These are phyloP conservation scores for Collybia mongolica DNA, from an alignment of 768 basidiomycete species.

Conservation along the genomic window DNA sequence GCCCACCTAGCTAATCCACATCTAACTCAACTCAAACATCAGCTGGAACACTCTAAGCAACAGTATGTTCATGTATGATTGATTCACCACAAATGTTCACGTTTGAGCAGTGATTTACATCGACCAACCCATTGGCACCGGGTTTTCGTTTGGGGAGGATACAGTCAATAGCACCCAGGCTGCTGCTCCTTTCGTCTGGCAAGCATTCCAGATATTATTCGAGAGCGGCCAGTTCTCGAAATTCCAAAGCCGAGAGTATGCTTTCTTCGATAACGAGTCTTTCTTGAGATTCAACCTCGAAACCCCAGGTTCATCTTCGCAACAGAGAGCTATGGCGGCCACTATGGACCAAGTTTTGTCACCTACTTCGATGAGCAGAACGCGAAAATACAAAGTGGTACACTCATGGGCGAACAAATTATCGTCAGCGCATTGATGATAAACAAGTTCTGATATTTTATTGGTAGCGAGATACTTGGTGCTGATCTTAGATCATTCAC, in stretches of 20 bases:
- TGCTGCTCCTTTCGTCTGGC: slow-evolving; percentile 61
- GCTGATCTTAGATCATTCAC: neutral
- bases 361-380: slow-evolving; percentile 68
- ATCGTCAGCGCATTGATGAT: slow-evolving; percentile 62
- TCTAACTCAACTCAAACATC: neutral
- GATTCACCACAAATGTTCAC: neutral
- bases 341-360: slow-evolving; percentile 65
- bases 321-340: slow-evolving; percentile 69
- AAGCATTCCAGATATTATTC: slow-evolving; percentile 62
- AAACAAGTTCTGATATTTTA: slow-evolving; percentile 41
- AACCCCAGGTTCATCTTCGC: slow-evolving; percentile 55
- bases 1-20: neutral
- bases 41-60: slow-evolving; percentile 74
- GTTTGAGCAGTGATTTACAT: slow-evolving; percentile 60
- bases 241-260: slow-evolving; percentile 54
- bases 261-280: neutral
- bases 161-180: slow-evolving; percentile 56
- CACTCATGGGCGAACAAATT: slow-evolving; percentile 47
- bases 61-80: slow-evolving; percentile 33
- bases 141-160: slow-evolving; percentile 59
- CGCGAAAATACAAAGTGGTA: slow-evolving; percentile 40
- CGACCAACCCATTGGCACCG: slow-evolving; percentile 67
- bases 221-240: slow-evolving; percentile 52
- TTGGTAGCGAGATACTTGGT: neutral
- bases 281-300: neutral